A percentile compares a stretch with the other conserved stretches of the same genome.
These are phyloP conservation scores for Globisporangium takayamanum DNA, from an alignment of 352 stramenopile genomes.

Conservation along the genomic window DNA sequence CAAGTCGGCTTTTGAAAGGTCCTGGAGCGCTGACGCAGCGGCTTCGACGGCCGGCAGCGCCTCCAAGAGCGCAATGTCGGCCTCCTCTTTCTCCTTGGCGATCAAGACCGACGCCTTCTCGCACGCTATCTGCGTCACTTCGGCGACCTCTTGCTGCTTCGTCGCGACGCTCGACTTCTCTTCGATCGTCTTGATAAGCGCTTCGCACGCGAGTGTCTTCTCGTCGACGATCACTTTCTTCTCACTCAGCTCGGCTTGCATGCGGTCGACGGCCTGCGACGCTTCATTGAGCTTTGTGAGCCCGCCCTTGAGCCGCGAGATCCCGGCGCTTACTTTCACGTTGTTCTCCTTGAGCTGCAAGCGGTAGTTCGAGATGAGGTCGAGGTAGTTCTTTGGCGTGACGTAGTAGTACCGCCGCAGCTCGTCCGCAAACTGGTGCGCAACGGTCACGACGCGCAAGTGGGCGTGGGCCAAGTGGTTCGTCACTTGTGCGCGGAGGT, in stretches of 20 bases:
- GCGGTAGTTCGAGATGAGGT: conserved; percentile 94
- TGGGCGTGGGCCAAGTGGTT: conserved; percentile 91
- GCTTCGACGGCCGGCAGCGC: conserved; percentile 91
- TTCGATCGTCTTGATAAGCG: conserved; percentile 93
- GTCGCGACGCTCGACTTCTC: conserved; percentile 90
- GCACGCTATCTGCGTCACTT: conserved; percentile 85
- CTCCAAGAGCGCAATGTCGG: conserved; percentile 89
- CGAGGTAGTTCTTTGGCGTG: conserved; percentile 96
- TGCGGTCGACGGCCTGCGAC: conserved; percentile 89
- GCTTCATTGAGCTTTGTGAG: conserved; percentile 94
- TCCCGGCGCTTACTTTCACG: conserved; percentile 84
- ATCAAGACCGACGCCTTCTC: conserved; percentile 91
- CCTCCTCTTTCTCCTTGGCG: conserved; percentile 89
- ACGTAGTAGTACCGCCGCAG: conserved; percentile 94
- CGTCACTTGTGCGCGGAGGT: conserved; percentile 73
- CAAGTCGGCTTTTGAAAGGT: conserved; percentile 93
- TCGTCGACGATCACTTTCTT: conserved; percentile 95
- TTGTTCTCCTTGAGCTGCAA: conserved; percentile 89
- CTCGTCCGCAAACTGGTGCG: conserved; percentile 87
- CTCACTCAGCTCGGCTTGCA: conserved; percentile 91
- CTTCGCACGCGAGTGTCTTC: conserved; percentile 90
- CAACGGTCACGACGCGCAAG: conserved; percentile 86
- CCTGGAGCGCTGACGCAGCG: conserved; percentile 88
- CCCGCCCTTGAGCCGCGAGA: conserved; percentile 87
- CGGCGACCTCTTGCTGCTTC: conserved; percentile 89